Base-by-base conservation (phyloP, 1,284 basidiomycete species). In the Puccinia horiana region DNA sequence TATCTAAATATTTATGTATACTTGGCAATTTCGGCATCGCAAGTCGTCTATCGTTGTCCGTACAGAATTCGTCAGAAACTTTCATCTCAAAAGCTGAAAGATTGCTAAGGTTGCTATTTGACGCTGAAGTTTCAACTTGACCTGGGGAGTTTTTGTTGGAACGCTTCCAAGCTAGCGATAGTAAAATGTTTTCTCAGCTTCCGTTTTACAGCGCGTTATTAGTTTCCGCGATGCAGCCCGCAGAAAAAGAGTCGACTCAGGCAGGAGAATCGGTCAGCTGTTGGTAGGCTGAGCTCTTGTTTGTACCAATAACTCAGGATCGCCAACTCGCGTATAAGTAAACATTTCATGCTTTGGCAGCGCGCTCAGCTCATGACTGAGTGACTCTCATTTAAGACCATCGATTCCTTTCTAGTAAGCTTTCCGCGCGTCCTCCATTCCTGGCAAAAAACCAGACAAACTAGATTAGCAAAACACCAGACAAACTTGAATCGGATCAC, bases 241-340 rank as follows among this genome's bases (percentile, higher is more conserved):
- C 14, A 37, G 29, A 32, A 6, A 63, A 18, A 65, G 20, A 40
- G 32, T 40, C 63, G 14, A 18, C 32, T 37, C 16, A 63, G 32
- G n/a, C n/a, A 20, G 14, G 35, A 8, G 20, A 40, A 23, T 32
- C 20, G 14, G 18, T n/a, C 23, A 54, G 52, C 16, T 23, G 16
- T 2, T 54, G 52, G 52, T 23, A n/a, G 16, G 11, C 16, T 65
- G 6, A 65, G 37, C 63, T 23, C 12, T 65, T 65, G 35, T 65
- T 65, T 65, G 37, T 65, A 65, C 37, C 20, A 18, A 40, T n/a
- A 40, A 20, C 63, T 65, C 63, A 65, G 63, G 37, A 40, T 65
- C 37, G 63, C 63, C 63, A 65, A 65, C 37, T 65, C 63, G 63
- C 35, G 63, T 40, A 18, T 40, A n/a, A 40, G 32, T 65, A 37